These are phyloP conservation scores for Fusarium goolgardi DNA, from an alignment of 2,329 filamentous ascomycete genomes.

Conservation along the genomic window DNA sequence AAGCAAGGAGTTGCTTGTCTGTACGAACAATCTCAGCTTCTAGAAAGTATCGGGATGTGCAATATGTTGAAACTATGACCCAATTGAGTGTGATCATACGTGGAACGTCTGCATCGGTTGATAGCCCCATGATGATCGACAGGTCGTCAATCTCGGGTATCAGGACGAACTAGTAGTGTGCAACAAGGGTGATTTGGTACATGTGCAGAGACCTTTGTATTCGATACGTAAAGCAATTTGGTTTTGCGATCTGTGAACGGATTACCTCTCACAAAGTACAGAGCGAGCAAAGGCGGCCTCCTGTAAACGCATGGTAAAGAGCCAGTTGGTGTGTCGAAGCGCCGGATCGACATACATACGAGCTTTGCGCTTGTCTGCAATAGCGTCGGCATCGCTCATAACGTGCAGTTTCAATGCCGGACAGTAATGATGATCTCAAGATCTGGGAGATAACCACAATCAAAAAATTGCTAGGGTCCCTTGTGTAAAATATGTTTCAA, in stretches of 20 bases:
- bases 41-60: conserved; percentile 37
- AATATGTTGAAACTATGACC: conserved; percentile 27
- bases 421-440: conserved; percentile 32
- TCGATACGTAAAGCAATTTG: conserved; percentile 22
- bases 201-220: conserved; percentile 6
- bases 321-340: conserved; percentile 12
- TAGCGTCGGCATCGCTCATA: conserved; percentile 38
- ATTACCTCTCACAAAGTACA: not conserved
- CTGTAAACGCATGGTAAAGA: conserved; percentile 1
- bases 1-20: conserved; percentile 26
- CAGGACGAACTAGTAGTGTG: conserved; percentile 33
- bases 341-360: conserved; percentile 33
- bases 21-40: conserved; percentile 30
- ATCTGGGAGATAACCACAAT: conserved; percentile 43
- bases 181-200: conserved; percentile 22
- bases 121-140: conserved; percentile 45
- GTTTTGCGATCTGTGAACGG: not conserved
- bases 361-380: conserved; percentile 26
- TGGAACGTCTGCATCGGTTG: conserved; percentile 33
- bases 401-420: conserved; percentile 35
- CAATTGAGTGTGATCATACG: conserved; percentile 35
- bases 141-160: conserved; percentile 49
- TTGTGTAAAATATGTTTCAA: conserved; percentile 43
- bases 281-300: not conserved
- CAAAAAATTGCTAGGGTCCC: conserved; percentile 38